These are phyloP conservation scores for Penicillium alfredii DNA, from an alignment of 495 filamentous ascomycete genomes.

Conservation along the genomic window DNA sequence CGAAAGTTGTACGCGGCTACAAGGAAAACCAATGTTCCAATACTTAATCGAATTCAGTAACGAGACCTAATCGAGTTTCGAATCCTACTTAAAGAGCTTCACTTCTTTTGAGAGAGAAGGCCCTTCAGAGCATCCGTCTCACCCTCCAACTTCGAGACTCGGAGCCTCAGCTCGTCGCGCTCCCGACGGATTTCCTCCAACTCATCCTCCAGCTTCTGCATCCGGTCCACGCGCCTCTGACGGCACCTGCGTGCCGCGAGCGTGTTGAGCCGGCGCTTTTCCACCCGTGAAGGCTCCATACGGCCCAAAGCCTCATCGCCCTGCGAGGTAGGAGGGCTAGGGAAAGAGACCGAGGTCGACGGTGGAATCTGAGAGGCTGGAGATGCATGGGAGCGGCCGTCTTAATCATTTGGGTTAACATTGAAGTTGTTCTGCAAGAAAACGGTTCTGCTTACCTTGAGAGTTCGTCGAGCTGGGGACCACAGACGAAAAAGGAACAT, in stretches of 20 bases:
- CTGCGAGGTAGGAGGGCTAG: conserved; percentile 21
- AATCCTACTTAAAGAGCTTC: too few relatives aligned
- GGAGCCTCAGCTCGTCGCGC: conserved; percentile 60
- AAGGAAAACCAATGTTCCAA: too few relatives aligned
- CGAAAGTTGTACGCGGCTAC: too few relatives aligned
- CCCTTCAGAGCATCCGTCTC: conserved; percentile 43
- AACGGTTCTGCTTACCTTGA: conserved; percentile 12
- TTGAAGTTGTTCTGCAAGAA: background rate
- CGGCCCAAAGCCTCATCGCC: conserved; percentile 14
- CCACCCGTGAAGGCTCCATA: conserved; percentile 25
- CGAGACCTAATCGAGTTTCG: too few relatives aligned
- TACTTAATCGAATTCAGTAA: too few relatives aligned
- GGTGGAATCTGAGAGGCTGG: conserved; percentile 17
- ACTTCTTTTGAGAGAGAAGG: conserved; percentile 24
- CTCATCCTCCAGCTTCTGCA: conserved; percentile 56
- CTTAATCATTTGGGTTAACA: conserved; percentile 3
- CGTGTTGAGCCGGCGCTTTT: conserved; percentile 62
- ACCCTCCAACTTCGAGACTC: conserved; percentile 57
- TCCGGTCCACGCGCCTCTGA: conserved; percentile 60
- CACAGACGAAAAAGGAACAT: conserved; percentile 7
- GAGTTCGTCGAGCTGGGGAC: conserved; percentile 20
- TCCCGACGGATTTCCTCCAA: conserved; percentile 54
- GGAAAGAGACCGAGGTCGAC: conserved; percentile 13
- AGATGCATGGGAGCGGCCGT: conserved; percentile 18
- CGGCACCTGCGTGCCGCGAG: conserved; percentile 66